Base-by-base conservation (phyloP, 257 asterid genomes). In the Misopates orontium region DNA sequence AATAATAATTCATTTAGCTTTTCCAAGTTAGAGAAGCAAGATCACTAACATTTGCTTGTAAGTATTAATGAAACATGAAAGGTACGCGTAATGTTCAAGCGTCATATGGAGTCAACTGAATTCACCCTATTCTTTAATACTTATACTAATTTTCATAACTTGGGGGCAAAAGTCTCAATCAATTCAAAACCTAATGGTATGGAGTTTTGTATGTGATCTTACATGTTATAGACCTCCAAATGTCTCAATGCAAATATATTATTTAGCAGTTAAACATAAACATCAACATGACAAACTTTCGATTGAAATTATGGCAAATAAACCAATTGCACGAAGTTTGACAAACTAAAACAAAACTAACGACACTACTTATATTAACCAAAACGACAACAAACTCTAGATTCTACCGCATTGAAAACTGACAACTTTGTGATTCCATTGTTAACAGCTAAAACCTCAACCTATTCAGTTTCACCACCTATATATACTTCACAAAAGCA, bases 401-500 rank as follows among this genome's bases (percentile, higher is more conserved):
- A 39, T 42, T 2, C 12, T 42, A 51, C 8, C 41, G 49, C n/a
- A 62, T 36, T 36, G 23, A 69, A 22, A 75, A 66, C 60, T 17
- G 21, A 42, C 42, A 18, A 41, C 5, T 24, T 11, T 13, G 16
- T 36, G 48, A 61, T 22, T 73, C 67, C 56, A 18, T 3, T 7
- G 61, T 55, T 24, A n/a, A n/a, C 63, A 36, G 55, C 39, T 21
- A 41, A 68, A 32, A 13, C 9, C 24, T 67, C 50, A 56, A 28
- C 31, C 39, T 19, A 23, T 25, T 40, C 72, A 22, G 3, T 18
- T 22, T 36, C 75, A 17, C 5, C 17, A 3, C 31, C 64, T 59
- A 59, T 69, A 68, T 75, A 75, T 65, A 69, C 67, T 45, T 50
- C 4, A 16, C 66, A 56, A 25, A 70, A 44, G n/a, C 10, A 58